Conservation (phyloP, 352 stramenopile genomes). For the Globisporangium nunn region DNA sequence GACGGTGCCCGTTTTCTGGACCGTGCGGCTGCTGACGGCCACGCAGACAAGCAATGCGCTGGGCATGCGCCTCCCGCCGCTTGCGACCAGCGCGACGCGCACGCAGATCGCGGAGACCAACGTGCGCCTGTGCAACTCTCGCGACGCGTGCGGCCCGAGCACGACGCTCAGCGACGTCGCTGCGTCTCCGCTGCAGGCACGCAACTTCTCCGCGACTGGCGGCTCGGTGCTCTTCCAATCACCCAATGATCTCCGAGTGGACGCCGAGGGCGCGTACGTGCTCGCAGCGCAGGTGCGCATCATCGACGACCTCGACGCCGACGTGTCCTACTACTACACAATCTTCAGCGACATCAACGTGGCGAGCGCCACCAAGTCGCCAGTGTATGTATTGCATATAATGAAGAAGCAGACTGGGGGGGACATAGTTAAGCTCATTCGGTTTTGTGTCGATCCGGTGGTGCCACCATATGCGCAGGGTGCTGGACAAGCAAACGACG, state of each 20-base stretch:
- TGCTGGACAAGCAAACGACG: slow-evolving; percentile 29
- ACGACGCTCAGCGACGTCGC: slow-evolving; percentile 4
- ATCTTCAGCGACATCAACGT: slow-evolving; percentile 36
- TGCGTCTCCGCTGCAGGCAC: slow-evolving; percentile 21
- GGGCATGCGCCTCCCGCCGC: slow-evolving; percentile 31
- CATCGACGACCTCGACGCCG: slow-evolving; percentile 23
- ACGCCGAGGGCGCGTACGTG: slow-evolving; percentile 27
- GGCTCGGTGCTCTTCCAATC: slow-evolving; percentile 32
- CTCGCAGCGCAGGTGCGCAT: slow-evolving; percentile 40
- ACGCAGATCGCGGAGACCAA: slow-evolving; percentile 47
- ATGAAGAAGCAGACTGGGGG: too few relatives aligned
- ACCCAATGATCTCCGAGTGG: slow-evolving; percentile 26
- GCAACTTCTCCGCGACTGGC: slow-evolving; percentile 34
- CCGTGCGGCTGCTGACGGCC: slow-evolving; percentile 17
- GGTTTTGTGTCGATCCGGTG: neutral
- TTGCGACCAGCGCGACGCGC: slow-evolving; percentile 11
- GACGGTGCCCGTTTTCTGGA: slow-evolving; percentile 41
- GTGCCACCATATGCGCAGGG: slow-evolving; percentile 9
- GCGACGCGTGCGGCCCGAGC: slow-evolving; percentile 28
- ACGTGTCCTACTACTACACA: slow-evolving; percentile 44
- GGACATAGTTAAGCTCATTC: neutral
- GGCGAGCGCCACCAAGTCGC: slow-evolving; percentile 2
- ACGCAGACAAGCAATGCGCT: slow-evolving; percentile 29
- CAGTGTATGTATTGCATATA: slow-evolving; percentile 1
- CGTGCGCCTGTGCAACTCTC: slow-evolving; percentile 28